phyloP scores from a whole-genome alignment of 192 early-diverging fungal species.

The Coemansia javaensis region DNA sequence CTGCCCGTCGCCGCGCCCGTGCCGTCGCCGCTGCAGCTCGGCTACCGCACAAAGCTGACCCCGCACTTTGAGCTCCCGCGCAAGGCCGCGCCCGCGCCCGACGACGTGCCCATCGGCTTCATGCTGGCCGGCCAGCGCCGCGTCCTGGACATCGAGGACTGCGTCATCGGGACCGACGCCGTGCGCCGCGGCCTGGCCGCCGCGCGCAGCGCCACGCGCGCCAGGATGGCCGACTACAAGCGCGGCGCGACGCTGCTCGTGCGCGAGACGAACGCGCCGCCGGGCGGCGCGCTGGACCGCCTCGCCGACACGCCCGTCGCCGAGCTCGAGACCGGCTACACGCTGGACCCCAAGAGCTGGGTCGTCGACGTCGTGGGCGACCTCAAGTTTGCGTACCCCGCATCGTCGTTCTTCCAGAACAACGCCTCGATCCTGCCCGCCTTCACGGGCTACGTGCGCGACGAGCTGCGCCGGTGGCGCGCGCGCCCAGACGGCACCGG shows the following conservation, averaged over 20 bases:
- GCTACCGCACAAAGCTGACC: slow-evolving; percentile 64
- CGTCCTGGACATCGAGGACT: slow-evolving; percentile 64
- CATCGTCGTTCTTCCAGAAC: slow-evolving; percentile 67
- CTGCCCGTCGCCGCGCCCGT: slow-evolving; percentile 44
- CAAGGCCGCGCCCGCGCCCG: slow-evolving; percentile 45
- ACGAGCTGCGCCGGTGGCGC: slow-evolving; percentile 51
- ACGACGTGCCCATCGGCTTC: slow-evolving; percentile 55
- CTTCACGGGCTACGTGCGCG: slow-evolving; percentile 58
- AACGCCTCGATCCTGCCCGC: slow-evolving; percentile 62
- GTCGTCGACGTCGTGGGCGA: slow-evolving; percentile 56
- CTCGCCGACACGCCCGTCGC: slow-evolving; percentile 17
- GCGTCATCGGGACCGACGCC: slow-evolving; percentile 59
- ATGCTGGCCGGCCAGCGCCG: slow-evolving; percentile 52
- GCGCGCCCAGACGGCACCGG: slow-evolving; percentile 11
- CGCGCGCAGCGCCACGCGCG: slow-evolving; percentile 45
- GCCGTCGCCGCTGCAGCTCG: slow-evolving; percentile 53
- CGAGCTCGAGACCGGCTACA: slow-evolving; percentile 46
- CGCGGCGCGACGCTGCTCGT: slow-evolving; percentile 57
- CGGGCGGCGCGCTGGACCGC: slow-evolving; percentile 5
- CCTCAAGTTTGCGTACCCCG: slow-evolving; percentile 58
- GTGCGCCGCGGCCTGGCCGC: slow-evolving; percentile 52
- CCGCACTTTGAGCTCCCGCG: slow-evolving; percentile 61
- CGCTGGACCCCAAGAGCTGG: slow-evolving; percentile 53
- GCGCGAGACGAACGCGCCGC: slow-evolving; percentile 53
- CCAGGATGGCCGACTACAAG: slow-evolving; percentile 53